Evolutionary conservation across 352 stramenopile species (phyloP).

Genomic region (Phytophthora idaei): DNA sequence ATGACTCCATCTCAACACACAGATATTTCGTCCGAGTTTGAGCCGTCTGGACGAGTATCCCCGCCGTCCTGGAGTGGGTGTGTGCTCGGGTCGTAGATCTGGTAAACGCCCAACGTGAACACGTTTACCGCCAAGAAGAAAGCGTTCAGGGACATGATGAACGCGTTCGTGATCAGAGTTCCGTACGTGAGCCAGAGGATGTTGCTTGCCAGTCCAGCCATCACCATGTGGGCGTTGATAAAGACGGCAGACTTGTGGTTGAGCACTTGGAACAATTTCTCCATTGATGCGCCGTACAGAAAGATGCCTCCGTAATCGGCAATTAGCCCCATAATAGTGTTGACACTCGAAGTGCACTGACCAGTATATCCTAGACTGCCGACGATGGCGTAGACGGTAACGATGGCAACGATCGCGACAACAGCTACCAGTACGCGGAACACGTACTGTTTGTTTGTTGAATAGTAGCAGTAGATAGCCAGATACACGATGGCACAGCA

Average conservation of each 20-base stretch:
- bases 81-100: slow-evolving; percentile 23
- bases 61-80: slow-evolving; percentile 5
- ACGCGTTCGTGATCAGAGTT: slow-evolving; percentile 26
- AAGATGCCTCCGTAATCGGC: slow-evolving; percentile 22
- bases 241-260: slow-evolving; percentile 40
- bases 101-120: slow-evolving; percentile 27
- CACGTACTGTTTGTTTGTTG: slow-evolving; percentile 30
- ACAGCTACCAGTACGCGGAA: slow-evolving; percentile 21
- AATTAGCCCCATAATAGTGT: slow-evolving; percentile 33
- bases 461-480: slow-evolving; percentile 48
- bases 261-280: slow-evolving; percentile 48
- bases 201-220: slow-evolving; percentile 45
- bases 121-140: slow-evolving; percentile 26
- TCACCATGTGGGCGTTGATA: slow-evolving; percentile 53
- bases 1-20: not conserved
- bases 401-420: slow-evolving; percentile 14
- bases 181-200: slow-evolving; percentile 54
- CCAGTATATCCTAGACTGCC: slow-evolving; percentile 32
- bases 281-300: slow-evolving; percentile 48
- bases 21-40: slow-evolving; percentile 5
- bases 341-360: slow-evolving; percentile 31
- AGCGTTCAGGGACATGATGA: slow-evolving; percentile 30
- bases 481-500: slow-evolving; percentile 43
- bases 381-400: slow-evolving; percentile 44
- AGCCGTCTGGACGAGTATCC: not conserved